These are phyloP conservation scores for Picocystis salinarum DNA, from an alignment of 139 green algal species.

Conservation along the genomic window DNA sequence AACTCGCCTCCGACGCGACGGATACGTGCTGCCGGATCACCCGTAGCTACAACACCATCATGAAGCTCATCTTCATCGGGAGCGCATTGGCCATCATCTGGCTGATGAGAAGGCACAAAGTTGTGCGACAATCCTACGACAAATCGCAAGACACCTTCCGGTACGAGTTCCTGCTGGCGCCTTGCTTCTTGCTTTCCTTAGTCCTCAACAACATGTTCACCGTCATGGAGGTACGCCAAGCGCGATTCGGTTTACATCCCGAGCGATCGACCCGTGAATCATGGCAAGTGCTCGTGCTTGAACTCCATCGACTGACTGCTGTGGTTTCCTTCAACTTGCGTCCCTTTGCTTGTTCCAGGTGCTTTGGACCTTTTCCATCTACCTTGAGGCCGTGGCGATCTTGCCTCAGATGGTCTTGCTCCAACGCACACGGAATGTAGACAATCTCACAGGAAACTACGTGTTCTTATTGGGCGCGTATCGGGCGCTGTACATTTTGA, in stretches of 20 bases:
- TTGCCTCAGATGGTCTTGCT: conserved; percentile 92
- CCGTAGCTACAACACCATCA: conserved; percentile 90
- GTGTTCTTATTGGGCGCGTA: conserved; percentile 90
- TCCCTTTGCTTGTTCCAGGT: conserved; percentile 34
- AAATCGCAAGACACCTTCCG: conserved; percentile 71
- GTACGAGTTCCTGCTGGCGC: conserved; percentile 58
- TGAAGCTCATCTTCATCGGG: conserved; percentile 92
- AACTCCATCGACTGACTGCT: conserved; percentile 6
- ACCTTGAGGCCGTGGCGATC: conserved; percentile 95
- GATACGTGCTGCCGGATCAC: not conserved
- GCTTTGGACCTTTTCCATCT: conserved; percentile 97
- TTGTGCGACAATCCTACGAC: not conserved
- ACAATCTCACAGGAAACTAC: conserved; percentile 98
- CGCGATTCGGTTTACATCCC: not conserved
- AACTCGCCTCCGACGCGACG: not conserved
- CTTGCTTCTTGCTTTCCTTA: conserved; percentile 53
- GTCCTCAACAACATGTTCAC: conserved; percentile 56
- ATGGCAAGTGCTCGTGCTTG: not conserved
- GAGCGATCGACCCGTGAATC: not conserved
- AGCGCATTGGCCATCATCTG: conserved; percentile 71
- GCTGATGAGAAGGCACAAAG: conserved; percentile 70
- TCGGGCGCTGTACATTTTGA: conserved; percentile 89
- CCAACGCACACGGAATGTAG: conserved; percentile 94
- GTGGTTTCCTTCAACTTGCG: not conserved
- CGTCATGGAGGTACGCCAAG: conserved; percentile 42